Base-by-base conservation (phyloP, 495 filamentous ascomycete genomes). In the Penicillium manginii region DNA sequence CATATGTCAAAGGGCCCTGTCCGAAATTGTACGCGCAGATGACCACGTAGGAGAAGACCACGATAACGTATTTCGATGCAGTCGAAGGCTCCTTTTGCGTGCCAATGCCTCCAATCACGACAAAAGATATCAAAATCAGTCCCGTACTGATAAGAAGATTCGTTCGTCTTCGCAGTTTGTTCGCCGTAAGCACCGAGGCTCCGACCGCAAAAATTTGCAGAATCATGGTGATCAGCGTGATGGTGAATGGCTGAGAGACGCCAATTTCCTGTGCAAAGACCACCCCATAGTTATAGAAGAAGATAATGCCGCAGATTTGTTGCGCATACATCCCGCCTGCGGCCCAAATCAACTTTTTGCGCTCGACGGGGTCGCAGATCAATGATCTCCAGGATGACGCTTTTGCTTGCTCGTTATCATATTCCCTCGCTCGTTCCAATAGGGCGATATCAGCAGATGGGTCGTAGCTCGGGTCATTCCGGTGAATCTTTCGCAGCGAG, bases 281-380 rank as follows among this genome's bases (percentile, higher is more conserved):
- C 0, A 73, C 69, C 17, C 75, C 75, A 47, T 73, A 78, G 31
- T 60, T 63, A 56, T 76, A 76, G 53, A 62, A 76, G 55, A 73
- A 78, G n/a, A 64, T 62, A 47, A 76, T 78, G 21, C 74, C 73
- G 56, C 64, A 67, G 57, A 78, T 73, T 52, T 78, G 74, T 49
- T 76, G 73, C 2, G 64, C 72, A 53, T 67, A 67, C 67, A 78
- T 68, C 45, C 59, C 70, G 23, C 74, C 73, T 32, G 55, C 62
- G 12, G 69, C 58, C 42, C 60, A 78, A 33, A 75, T 57, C 14
- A 76, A 57, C 56, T 78, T 78, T 12, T 64, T 62, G 33, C 74
- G 70, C 52, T 76, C 71, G 39, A 76, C 50, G 12, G 72, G 68
- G 29, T 76, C 72, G 0, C 43, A 46, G 55, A 77, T 2, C 10